Conservation (phyloP, 352 stramenopile genomes). For the Globisporangium barbulae region DNA sequence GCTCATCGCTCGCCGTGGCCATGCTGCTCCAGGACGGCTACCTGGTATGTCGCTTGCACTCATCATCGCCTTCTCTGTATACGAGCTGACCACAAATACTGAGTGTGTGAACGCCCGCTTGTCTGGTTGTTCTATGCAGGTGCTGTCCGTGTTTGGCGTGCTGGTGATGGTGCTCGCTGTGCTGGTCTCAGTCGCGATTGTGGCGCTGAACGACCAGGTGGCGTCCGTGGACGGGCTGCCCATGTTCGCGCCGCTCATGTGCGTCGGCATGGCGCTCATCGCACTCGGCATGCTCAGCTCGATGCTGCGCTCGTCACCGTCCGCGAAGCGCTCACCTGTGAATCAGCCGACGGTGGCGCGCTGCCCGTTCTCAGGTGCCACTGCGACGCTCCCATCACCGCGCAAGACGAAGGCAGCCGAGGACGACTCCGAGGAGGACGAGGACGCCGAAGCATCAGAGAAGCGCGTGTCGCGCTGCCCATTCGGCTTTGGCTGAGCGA, state of each 20-base stretch:
- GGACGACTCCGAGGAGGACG: slow-evolving; percentile 21
- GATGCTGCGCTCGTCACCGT: slow-evolving; percentile 28
- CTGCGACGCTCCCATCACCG: slow-evolving; percentile 4
- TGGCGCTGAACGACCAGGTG: slow-evolving; percentile 38
- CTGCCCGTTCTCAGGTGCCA: slow-evolving; percentile 16
- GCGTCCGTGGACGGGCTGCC: slow-evolving; percentile 50
- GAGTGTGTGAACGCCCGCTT: too few relatives aligned
- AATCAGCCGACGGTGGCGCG: slow-evolving; percentile 7
- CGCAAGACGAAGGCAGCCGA: neutral
- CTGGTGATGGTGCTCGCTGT: slow-evolving; percentile 52
- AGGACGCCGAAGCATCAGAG: slow-evolving; percentile 37
- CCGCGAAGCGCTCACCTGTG: slow-evolving; percentile 20
- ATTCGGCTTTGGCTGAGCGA: slow-evolving; percentile 40
- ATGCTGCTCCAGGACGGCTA: slow-evolving; percentile 51
- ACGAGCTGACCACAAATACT: neutral
- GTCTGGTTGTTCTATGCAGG: slow-evolving; percentile 3
- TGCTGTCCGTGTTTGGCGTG: slow-evolving; percentile 48
- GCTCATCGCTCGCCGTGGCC: slow-evolving; percentile 29
- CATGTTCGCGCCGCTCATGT: slow-evolving; percentile 66
- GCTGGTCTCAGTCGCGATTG: slow-evolving; percentile 47
- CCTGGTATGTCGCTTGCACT: slow-evolving; percentile 24
- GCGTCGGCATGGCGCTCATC: slow-evolving; percentile 56
- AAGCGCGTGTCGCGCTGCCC: slow-evolving; percentile 60
- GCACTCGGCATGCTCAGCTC: slow-evolving; percentile 39
- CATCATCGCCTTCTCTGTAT: neutral